A percentile compares a stretch with the other conserved stretches of the same genome.
These are phyloP conservation scores for Penicillium sp. DNA, from an alignment of 2,329 filamentous ascomycete species.

Conservation along the genomic window DNA sequence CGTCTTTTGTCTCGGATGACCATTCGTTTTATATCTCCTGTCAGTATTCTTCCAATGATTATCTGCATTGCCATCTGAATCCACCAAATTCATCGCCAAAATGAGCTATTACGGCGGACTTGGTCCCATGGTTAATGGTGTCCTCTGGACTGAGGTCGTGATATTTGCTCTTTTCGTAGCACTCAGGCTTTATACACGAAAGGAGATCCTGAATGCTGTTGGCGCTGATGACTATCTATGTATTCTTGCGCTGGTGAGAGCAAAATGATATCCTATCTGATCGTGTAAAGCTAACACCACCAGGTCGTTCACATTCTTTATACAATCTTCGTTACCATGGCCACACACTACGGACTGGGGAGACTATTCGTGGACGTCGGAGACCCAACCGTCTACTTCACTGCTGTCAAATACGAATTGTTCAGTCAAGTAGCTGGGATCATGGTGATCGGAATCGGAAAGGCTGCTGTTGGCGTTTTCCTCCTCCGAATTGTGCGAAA, in stretches of 20 bases:
- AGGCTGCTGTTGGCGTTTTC: slow-evolving; percentile 24
- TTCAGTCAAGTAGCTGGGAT: slow-evolving; percentile 28
- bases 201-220: slow-evolving; percentile 23
- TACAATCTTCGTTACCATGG: slow-evolving; percentile 22
- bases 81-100: not conserved
- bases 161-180: slow-evolving; percentile 23
- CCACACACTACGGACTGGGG: slow-evolving; percentile 22
- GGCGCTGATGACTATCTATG: slow-evolving; percentile 24
- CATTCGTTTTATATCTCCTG: not conserved
- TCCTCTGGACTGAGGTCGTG: slow-evolving; percentile 23
- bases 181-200: slow-evolving; percentile 26
- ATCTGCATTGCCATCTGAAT: not conserved
- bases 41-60: not conserved
- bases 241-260: slow-evolving; percentile 18
- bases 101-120: slow-evolving; percentile 27
- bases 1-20: not conserved
- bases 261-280: not conserved
- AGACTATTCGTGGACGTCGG: slow-evolving; percentile 21
- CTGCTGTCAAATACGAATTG: slow-evolving; percentile 28
- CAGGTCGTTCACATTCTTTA: slow-evolving; percentile 25
- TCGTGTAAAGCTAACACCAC: not conserved
- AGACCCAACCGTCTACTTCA: slow-evolving; percentile 21
- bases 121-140: slow-evolving; percentile 28
- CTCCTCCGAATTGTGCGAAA: slow-evolving; percentile 28
- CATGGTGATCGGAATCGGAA: slow-evolving; percentile 28